Conservation (phyloP, 139 green algal genomes). For the Tetraselmis striata region DNA sequence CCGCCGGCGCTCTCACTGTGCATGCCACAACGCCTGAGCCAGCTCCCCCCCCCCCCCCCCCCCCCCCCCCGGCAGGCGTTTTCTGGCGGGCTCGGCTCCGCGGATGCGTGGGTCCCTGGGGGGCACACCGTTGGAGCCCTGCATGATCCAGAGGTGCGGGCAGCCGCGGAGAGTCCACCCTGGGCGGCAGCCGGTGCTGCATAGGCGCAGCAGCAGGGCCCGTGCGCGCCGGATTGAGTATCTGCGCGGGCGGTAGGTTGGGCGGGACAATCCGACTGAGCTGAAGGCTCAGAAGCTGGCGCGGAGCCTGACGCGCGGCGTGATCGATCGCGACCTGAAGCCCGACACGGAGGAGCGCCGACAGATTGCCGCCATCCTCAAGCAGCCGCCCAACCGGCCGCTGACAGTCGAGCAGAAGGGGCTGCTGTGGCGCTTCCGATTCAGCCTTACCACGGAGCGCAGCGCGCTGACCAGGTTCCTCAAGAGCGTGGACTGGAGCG, state of each 20-base stretch:
- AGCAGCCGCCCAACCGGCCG: constrained; percentile 45
- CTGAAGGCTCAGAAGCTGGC: constrained; percentile 90
- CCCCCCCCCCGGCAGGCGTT: too few species aligned
- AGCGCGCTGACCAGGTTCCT: constrained; percentile 58
- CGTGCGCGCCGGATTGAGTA: too few species aligned
- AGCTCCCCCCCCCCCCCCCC: too few species aligned
- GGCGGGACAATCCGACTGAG: constrained; percentile 76
- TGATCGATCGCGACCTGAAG: constrained; percentile 74
- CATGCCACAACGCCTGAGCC: too few species aligned
- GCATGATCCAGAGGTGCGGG: constrained; percentile 55
- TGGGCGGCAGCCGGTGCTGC: too few species aligned
- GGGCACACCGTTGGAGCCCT: constrained; percentile 15
- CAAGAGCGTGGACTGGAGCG: constrained; percentile 86
- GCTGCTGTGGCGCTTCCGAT: constrained; percentile 88
- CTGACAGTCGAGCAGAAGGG: constrained; percentile 47
- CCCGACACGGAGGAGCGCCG: constrained; percentile 68
- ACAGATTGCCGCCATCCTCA: constrained; percentile 39
- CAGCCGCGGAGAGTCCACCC: too few species aligned
- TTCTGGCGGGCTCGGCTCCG: background rate
- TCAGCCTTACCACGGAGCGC: constrained; percentile 44
- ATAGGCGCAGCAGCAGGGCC: too few species aligned
- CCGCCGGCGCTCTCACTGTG: too few species aligned
- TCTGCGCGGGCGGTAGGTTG: too few species aligned
- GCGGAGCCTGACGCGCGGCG: constrained; percentile 51
- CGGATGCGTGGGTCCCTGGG: background rate